phyloP scores from a whole-genome alignment of 1,284 basidiomycete genomes.

The Naganishia sp. region DNA sequence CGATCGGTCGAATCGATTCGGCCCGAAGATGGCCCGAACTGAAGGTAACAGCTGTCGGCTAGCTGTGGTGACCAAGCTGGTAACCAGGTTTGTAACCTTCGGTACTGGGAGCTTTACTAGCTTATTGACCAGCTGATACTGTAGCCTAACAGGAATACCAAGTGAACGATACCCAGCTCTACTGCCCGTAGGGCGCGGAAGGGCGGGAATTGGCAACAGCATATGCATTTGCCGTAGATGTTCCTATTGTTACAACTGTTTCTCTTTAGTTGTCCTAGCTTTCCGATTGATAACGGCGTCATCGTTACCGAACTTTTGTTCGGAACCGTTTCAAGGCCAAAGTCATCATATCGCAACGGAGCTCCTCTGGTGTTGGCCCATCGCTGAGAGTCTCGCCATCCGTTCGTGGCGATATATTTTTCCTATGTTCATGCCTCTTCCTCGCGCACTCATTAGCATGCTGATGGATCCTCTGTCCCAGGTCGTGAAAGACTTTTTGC shows the following conservation, averaged over 20 bases:
- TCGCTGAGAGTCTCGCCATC: background rate
- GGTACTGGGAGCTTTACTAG: no score
- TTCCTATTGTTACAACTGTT: background rate
- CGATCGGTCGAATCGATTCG: no score
- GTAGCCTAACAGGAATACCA: no score
- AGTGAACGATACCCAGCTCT: no score
- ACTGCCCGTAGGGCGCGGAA: no score
- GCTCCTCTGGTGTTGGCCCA: conserved; percentile 11
- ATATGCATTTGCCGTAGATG: background rate
- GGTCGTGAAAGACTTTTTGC: conserved; percentile 48
- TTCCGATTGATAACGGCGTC: background rate
- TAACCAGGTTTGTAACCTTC: no score
- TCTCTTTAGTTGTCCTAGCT: background rate
- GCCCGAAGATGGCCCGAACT: no score
- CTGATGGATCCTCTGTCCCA: conserved; percentile 30
- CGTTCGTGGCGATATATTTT: background rate
- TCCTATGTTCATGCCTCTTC: conserved; percentile 6
- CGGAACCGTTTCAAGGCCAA: conserved; percentile 9
- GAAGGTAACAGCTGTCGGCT: no score
- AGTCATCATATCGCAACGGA: conserved; percentile 19
- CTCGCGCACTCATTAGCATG: conserved; percentile 9
- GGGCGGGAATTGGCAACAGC: background rate
- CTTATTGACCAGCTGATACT: no score
- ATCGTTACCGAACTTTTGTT: conserved; percentile 5
- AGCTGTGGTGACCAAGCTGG: no score